Base-by-base conservation (phyloP, 148 eudicot species). In the Polygonum maritimum region DNA sequence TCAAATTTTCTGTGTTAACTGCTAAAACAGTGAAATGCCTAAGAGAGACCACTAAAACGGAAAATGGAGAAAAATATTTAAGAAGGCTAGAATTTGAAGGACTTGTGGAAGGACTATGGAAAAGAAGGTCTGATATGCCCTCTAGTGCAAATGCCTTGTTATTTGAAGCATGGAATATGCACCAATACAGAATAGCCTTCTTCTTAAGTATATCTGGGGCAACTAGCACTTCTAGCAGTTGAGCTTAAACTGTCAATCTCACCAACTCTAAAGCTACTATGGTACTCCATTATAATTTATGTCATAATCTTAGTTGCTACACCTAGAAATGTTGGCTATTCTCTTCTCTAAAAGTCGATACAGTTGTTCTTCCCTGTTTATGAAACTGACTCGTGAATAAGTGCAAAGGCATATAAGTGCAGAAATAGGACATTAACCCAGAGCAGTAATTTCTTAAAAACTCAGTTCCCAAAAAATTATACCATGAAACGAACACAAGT, bases 191-290 rank as follows among this genome's bases (percentile, higher is more conserved):
- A 3, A 21, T 7, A 11, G 38, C 4, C 69, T 62, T 62, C 69
- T 4, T 16, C 69, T 10, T 31, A 8, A 31, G 31, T 31, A 62
- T 26, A 26, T 11, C 33, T 8, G 63, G 63, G 63, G 33, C 63
- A 57, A 33, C 63, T 57, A 57, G 63, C 26, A 57, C 22, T 57
- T 57, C 63, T 57, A 57, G 63, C 26, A 57, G 58, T 57, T 57
- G 63, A 57, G 33, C 63, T 57, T 13, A 57, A 57, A 2, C 62
- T 57, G 12, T 9, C 21, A 31, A 21, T 57, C 62, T n/a, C 31
- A 57, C 62, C 62, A 57, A 31, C 62, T 57, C 33, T 57, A 57
- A 57, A 3, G 14, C 55, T 52, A 52, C 54, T n/a, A 54, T 6
- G 58, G 58, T 54, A 52, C 31, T 26, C 31, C 7, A 60, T 60